Evolutionary conservation across 2,329 filamentous ascomycete species (phyloP).

Genomic region (Alternaria arborescens): DNA sequence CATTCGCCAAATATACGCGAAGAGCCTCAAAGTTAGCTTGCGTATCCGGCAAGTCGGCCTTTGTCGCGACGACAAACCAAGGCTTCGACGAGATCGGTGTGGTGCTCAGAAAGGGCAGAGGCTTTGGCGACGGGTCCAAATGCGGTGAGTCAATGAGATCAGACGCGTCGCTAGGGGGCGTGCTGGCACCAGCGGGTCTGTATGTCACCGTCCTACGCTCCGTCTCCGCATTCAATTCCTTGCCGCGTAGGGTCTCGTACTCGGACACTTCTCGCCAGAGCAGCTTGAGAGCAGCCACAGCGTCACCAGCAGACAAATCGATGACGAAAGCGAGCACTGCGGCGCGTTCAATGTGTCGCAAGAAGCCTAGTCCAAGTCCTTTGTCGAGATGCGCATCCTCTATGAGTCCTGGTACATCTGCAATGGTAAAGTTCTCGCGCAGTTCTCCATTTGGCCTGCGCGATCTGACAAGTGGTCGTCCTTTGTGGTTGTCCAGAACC

Average conservation of each 20-base stretch:
- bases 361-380: slow-evolving; percentile 88
- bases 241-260: slow-evolving; percentile 83
- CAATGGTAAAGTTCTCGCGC: slow-evolving; percentile 86
- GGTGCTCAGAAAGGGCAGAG: slow-evolving; percentile 59
- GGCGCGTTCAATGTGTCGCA: slow-evolving; percentile 93
- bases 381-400: slow-evolving; percentile 91
- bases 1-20: slow-evolving; percentile 72
- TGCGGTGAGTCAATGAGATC: slow-evolving; percentile 34
- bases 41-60: slow-evolving; percentile 83
- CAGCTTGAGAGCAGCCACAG: slow-evolving; percentile 77
- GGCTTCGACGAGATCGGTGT: slow-evolving; percentile 91
- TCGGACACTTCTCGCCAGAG: slow-evolving; percentile 91
- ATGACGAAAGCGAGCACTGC: slow-evolving; percentile 93
- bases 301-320: slow-evolving; percentile 81
- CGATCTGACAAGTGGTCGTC: slow-evolving; percentile 68
- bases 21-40: slow-evolving; percentile 78
- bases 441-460: slow-evolving; percentile 59
- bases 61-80: slow-evolving; percentile 96
- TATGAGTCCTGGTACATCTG: slow-evolving; percentile 94
- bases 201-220: slow-evolving; percentile 69
- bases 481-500: slow-evolving; percentile 85
- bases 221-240: slow-evolving; percentile 71
- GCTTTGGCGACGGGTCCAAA: slow-evolving; percentile 35
- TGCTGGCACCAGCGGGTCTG: slow-evolving; percentile 36
- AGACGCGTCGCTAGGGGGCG: slow-evolving; percentile 22